phyloP scores from a whole-genome alignment of 495 filamentous ascomycete species.

The Aspergillus panamensis region DNA sequence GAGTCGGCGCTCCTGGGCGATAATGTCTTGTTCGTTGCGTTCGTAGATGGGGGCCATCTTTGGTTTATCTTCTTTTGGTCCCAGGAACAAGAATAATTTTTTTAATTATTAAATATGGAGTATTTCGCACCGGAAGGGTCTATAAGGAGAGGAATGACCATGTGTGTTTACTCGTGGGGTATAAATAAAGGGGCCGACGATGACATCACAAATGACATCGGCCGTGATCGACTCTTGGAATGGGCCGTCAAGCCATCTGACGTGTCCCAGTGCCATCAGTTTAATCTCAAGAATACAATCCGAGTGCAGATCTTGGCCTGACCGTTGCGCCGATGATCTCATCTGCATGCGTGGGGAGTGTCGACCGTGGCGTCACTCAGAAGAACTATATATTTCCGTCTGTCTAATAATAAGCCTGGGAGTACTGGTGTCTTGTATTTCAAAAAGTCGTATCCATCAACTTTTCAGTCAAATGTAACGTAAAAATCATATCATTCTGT shows the following conservation, averaged over 20 bases:
- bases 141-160: no score
- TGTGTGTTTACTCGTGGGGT: no score
- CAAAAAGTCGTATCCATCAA: no score
- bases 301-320: neutral
- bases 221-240: no score
- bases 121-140: neutral
- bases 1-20: slow-evolving; percentile 38
- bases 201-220: no score
- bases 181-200: no score
- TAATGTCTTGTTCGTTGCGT: slow-evolving; percentile 42
- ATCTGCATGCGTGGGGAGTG: neutral
- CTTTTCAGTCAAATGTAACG: no score
- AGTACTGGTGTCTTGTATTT: no score
- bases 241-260: no score
- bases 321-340: slow-evolving; percentile 4
- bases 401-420: no score
- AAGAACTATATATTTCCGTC: no score
- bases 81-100: neutral
- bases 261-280: neutral
- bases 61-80: neutral
- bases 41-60: slow-evolving; percentile 42
- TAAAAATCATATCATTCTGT: no score
- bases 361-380: neutral
- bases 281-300: neutral
- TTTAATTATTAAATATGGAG: neutral